Percentiles rank a stretch among this genome's conserved stretches.
Conservation (phyloP, 192 early-diverging fungal genomes). For the Dissophora ornata region DNA sequence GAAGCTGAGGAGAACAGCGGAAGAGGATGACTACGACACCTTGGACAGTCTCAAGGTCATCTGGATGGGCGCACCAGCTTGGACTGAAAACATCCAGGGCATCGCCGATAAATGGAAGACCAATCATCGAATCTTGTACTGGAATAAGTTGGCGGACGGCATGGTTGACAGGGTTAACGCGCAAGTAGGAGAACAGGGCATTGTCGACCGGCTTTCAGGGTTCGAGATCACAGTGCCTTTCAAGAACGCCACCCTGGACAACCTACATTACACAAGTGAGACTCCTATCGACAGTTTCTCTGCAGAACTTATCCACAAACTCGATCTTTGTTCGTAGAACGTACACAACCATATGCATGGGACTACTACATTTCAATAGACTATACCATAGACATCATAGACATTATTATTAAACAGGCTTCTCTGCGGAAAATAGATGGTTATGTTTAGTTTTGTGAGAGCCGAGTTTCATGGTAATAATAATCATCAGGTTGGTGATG, state of each 20-base stretch:
- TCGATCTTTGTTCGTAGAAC: conserved; percentile 20
- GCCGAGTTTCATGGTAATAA: too few species aligned
- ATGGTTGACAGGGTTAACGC: conserved; percentile 13
- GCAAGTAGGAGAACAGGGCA: conserved; percentile 14
- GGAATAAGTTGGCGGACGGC: conserved; percentile 35
- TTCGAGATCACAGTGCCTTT: conserved; percentile 36
- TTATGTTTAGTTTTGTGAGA: too few species aligned
- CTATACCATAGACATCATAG: conserved; percentile 2
- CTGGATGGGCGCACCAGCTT: conserved; percentile 32
- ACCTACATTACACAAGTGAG: conserved; percentile 7
- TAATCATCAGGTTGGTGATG: too few species aligned
- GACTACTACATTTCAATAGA: background rate
- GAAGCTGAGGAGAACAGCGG: background rate
- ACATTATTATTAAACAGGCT: too few species aligned
- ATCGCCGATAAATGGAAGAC: conserved; percentile 18
- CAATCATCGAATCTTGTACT: conserved; percentile 25
- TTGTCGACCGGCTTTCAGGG: conserved; percentile 17
- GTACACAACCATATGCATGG: background rate
- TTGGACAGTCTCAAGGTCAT: conserved; percentile 33
- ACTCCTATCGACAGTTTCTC: conserved; percentile 8
- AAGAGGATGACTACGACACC: background rate
- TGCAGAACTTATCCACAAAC: conserved; percentile 34
- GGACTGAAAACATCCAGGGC: conserved; percentile 9
- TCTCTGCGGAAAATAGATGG: too few species aligned
- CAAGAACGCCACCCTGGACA: conserved; percentile 22